phyloP scores from a whole-genome alignment of 768 basidiomycete species.

The Neoboletus brunneissimus region DNA sequence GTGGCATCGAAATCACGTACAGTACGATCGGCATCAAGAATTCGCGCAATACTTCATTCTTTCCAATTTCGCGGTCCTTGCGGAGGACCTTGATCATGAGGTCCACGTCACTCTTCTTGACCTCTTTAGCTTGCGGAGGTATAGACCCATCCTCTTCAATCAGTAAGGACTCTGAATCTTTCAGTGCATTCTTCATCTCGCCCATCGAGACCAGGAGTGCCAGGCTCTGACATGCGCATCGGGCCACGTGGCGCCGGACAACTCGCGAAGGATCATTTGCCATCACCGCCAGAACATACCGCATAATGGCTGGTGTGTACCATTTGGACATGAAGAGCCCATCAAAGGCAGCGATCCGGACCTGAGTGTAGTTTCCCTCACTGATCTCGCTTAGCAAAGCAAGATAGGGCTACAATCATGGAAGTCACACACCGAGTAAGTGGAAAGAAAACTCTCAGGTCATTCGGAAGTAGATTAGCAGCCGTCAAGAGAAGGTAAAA shows the following conservation, averaged over 20 bases:
- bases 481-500: conserved; percentile 77
- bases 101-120: conserved; percentile 80
- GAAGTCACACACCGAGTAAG: conserved; percentile 69
- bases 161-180: conserved; percentile 72
- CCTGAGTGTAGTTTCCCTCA: conserved; percentile 90
- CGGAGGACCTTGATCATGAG: conserved; percentile 81
- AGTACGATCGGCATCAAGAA: conserved; percentile 77
- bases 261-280: conserved; percentile 79
- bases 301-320: conserved; percentile 81
- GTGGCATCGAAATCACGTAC: conserved; percentile 44
- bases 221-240: conserved; percentile 81
- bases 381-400: conserved; percentile 40
- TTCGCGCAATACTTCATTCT: conserved; percentile 76
- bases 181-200: conserved; percentile 75
- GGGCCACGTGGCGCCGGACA: conserved; percentile 84
- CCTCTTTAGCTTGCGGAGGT: conserved; percentile 67
- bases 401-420: background rate
- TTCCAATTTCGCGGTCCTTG: conserved; percentile 82
- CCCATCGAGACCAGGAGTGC: conserved; percentile 86
- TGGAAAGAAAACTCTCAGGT: conserved; percentile 76
- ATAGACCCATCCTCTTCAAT: conserved; percentile 84
- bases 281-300: conserved; percentile 85
- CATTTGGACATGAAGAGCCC: conserved; percentile 86
- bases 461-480: conserved; percentile 74
- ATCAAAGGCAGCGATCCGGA: conserved; percentile 92